A percentile compares a stretch with the other conserved stretches of the same genome.
phyloP scores from a whole-genome alignment of 2,329 filamentous ascomycete genomes.

The Fusarium paranaense region DNA sequence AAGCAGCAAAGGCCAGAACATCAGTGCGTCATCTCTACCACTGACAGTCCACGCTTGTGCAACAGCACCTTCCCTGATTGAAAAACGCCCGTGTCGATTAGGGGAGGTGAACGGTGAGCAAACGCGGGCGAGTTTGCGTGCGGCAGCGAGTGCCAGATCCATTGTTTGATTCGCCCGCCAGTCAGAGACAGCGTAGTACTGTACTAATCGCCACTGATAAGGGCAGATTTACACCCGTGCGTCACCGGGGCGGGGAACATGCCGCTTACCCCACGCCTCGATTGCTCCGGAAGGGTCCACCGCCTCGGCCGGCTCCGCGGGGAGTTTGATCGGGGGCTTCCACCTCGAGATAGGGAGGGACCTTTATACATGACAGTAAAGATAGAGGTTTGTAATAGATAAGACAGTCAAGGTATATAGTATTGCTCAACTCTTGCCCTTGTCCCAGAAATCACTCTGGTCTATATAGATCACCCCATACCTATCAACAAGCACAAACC shows the following conservation, averaged over 20 bases:
- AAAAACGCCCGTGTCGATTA: conserved; percentile 1
- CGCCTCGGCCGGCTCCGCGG: conserved; percentile 49
- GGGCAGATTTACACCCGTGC: conserved; percentile 37
- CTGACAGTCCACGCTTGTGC: conserved; percentile 20
- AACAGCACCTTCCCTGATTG: conserved; percentile 31
- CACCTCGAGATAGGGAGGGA: conserved; percentile 36
- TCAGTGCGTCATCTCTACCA: conserved; percentile 29
- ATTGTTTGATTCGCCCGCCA: background rate
- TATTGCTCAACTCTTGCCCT: background rate
- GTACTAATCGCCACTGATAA: conserved; percentile 42
- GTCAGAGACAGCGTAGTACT: background rate
- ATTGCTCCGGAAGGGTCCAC: conserved; percentile 16
- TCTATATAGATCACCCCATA: background rate
- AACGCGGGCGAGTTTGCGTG: conserved; percentile 14
- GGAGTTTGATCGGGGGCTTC: conserved; percentile 45
- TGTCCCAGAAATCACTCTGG: background rate
- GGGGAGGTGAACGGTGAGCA: conserved; percentile 15
- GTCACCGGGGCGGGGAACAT: conserved; percentile 35
- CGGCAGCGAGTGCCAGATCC: background rate
- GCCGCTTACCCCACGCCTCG: conserved; percentile 36
- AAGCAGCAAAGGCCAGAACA: background rate
- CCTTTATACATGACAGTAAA: background rate
- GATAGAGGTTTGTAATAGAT: background rate
- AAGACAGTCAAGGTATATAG: background rate
- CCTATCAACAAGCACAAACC: background rate